Evolutionary conservation across 345 rosid genomes (phyloP).

Genomic region (Citrus mangshanensis): DNA sequence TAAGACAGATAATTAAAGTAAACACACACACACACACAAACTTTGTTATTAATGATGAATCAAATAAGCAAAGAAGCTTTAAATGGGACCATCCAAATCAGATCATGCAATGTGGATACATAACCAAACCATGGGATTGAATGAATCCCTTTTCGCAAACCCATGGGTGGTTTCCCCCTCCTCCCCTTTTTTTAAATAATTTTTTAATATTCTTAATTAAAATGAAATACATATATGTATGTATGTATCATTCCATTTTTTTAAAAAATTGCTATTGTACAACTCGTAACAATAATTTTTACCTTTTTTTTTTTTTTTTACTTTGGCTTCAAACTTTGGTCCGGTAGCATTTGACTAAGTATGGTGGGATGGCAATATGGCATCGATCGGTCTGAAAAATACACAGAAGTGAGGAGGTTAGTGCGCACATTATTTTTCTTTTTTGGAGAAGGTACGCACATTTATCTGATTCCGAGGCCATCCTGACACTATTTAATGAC

Average conservation of each 20-base stretch:
- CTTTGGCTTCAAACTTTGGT: background rate
- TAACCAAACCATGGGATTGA: background rate
- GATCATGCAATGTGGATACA: background rate
- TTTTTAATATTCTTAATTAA: background rate
- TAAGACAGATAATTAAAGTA: no score
- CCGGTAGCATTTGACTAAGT: constrained; percentile 8
- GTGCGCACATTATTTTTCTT: background rate
- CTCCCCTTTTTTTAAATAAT: background rate
- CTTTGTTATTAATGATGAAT: background rate
- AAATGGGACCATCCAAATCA: no score
- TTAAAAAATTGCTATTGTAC: background rate
- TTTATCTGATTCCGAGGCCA: background rate
- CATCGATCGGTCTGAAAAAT: constrained; percentile 4
- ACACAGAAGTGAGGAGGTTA: background rate
- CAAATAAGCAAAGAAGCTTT: background rate
- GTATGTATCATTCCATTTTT: no score
- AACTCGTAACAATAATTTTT: background rate
- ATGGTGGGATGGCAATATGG: background rate
- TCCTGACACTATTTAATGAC: constrained; percentile 1
- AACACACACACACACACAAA: background rate
- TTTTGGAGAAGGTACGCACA: background rate
- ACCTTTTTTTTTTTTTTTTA: no score
- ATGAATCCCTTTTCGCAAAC: no score
- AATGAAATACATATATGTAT: no score
- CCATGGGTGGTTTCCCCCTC: no score